A percentile compares a stretch with the other conserved stretches of the same genome.
These are phyloP conservation scores for Naegleria fowleri DNA, from an alignment of 208 protist genomes.

Conservation along the genomic window DNA sequence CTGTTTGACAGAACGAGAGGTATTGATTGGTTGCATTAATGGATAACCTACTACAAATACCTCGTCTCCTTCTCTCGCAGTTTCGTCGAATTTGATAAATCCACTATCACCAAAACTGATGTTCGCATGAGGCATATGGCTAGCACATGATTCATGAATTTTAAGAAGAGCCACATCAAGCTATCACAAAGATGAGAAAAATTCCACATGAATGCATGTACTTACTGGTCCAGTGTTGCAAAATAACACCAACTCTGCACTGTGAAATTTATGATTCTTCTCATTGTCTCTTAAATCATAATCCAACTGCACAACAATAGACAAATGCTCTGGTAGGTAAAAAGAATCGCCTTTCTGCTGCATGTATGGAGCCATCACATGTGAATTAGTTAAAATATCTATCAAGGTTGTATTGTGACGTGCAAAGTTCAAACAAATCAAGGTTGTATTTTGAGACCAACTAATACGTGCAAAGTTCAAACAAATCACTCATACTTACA, in stretches of 20 bases:
- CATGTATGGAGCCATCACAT: background rate
- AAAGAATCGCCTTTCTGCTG: background rate
- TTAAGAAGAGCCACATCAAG: conserved; percentile 12
- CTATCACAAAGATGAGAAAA: background rate
- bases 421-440: background rate
- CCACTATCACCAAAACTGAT: background rate
- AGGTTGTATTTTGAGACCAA: no score
- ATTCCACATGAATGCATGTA: background rate
- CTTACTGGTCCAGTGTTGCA: background rate
- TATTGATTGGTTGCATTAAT: background rate
- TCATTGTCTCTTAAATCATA: background rate
- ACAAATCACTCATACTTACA: background rate
- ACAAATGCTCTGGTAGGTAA: background rate
- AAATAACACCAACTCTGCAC: background rate
- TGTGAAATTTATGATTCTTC: background rate
- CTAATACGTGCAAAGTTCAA: no score
- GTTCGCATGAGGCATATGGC: background rate
- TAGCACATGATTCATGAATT: background rate
- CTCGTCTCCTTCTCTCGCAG: background rate
- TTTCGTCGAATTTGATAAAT: background rate
- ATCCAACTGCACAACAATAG: background rate
- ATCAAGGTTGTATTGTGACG: no score
- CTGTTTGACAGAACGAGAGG: background rate
- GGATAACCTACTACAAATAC: conserved; percentile 18
- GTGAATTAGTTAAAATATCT: conserved; percentile 20